These are phyloP conservation scores for Phyllosticta capitalensis DNA, from an alignment of 2,329 filamentous ascomycete species.

Conservation along the genomic window DNA sequence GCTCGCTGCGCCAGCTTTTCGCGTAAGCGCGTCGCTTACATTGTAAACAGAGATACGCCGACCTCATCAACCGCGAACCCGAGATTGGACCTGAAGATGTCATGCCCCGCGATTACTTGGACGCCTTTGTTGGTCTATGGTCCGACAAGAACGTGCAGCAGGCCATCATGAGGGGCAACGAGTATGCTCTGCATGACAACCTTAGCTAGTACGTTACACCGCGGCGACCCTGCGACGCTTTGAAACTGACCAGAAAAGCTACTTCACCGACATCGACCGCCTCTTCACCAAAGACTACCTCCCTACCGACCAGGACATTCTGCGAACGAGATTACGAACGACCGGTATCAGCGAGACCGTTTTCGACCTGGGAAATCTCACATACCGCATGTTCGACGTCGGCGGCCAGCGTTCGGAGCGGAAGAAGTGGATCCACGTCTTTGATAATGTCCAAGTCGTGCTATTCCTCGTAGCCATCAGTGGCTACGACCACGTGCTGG, in stretches of 20 bases:
- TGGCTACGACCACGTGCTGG: constrained; percentile 90
- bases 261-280: constrained; percentile 61
- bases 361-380: constrained; percentile 84
- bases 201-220: constrained; percentile 65
- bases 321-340: constrained; percentile 80
- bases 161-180: constrained; percentile 88
- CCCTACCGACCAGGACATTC: constrained; percentile 87
- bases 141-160: constrained; percentile 70
- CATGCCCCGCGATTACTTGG: constrained; percentile 67
- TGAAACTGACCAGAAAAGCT: constrained; percentile 45
- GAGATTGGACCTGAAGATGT: constrained; percentile 76
- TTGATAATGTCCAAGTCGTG: constrained; percentile 86
- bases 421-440: constrained; percentile 97
- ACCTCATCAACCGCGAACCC: constrained; percentile 65
- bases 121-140: constrained; percentile 80
- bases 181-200: constrained; percentile 94
- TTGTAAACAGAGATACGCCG: constrained; percentile 61
- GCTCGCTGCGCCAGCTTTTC: constrained; percentile 13
- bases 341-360: constrained; percentile 94
- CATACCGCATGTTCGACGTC: constrained; percentile 95
- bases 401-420: constrained; percentile 86
- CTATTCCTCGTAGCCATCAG: constrained; percentile 92
- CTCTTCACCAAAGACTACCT: constrained; percentile 63
- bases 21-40: neutral
- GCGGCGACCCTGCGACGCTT: neutral